These are phyloP conservation scores for Fomitiporia mediterranea DNA, from an alignment of 1,284 basidiomycete species.

Conservation along the genomic window DNA sequence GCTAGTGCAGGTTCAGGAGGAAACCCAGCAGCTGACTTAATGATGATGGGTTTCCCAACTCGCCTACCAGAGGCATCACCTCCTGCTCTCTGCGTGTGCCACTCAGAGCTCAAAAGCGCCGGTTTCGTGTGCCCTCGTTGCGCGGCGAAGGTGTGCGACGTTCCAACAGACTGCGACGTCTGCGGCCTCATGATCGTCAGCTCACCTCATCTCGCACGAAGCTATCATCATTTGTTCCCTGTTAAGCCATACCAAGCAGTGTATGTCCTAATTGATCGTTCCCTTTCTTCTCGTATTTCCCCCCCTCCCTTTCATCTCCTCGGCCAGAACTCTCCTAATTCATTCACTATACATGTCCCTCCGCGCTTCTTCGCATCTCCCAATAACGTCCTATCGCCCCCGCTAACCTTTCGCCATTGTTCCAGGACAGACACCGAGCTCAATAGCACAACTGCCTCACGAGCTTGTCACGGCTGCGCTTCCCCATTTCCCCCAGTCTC, in stretches of 20 bases:
- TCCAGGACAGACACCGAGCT: slow-evolving; percentile 39
- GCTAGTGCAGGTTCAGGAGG: no score
- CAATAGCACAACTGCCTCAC: slow-evolving; percentile 33
- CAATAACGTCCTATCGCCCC: background rate
- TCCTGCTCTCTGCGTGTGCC: slow-evolving; percentile 87
- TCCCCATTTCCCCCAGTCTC: slow-evolving; percentile 45
- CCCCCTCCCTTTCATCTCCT: slow-evolving; percentile 15
- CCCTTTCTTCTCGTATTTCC: background rate
- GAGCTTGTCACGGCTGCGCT: slow-evolving; percentile 69
- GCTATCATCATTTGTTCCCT: slow-evolving; percentile 92
- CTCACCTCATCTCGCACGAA: slow-evolving; percentile 93
- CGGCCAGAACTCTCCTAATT: slow-evolving; percentile 3
- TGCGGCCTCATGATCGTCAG: slow-evolving; percentile 98
- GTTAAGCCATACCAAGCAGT: slow-evolving; percentile 77
- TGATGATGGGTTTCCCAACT: slow-evolving; percentile 99
- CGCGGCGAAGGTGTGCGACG: slow-evolving; percentile 90
- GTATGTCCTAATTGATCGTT: slow-evolving; percentile 43
- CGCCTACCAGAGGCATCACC: slow-evolving; percentile 81
- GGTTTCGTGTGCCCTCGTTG: slow-evolving; percentile 97
- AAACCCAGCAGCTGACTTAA: slow-evolving; percentile 82
- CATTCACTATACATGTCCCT: slow-evolving; percentile 13
- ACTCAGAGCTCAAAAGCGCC: slow-evolving; percentile 82
- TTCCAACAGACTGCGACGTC: slow-evolving; percentile 96
- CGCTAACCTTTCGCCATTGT: slow-evolving; percentile 9
- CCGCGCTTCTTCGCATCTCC: slow-evolving; percentile 1